Conservation (phyloP, 441 rosid species). For the Corymbia citriodora region DNA sequence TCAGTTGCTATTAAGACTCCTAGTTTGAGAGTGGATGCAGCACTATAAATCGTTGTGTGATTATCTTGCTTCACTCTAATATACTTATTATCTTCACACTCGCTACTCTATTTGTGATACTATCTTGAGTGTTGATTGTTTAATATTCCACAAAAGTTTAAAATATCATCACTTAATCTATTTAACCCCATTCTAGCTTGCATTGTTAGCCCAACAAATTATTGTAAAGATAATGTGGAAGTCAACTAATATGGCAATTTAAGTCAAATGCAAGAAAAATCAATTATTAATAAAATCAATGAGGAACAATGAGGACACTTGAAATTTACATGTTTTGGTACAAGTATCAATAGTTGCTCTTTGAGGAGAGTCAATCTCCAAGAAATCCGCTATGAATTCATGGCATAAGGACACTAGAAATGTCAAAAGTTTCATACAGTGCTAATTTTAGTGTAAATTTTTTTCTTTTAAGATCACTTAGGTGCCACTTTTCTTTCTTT, state of each 20-base stretch:
- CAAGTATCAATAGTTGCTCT: not conserved
- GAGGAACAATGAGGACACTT: not conserved
- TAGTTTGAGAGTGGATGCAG: accelerated
- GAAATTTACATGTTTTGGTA: not conserved
- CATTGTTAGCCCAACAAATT: not conserved
- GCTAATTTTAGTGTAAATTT: no score
- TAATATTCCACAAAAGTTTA: not conserved
- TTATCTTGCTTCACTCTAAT: not conserved
- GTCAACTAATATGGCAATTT: not conserved
- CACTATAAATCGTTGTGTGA: not conserved
- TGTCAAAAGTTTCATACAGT: accelerated
- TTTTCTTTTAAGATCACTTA: no score
- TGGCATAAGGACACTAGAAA: not conserved
- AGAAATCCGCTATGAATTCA: not conserved
- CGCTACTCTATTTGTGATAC: not conserved
- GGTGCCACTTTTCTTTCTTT: no score
- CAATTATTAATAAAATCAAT: not conserved
- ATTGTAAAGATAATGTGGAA: not conserved
- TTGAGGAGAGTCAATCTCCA: not conserved
- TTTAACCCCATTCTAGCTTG: not conserved
- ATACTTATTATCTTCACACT: not conserved
- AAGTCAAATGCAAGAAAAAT: not conserved
- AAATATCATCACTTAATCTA: no score
- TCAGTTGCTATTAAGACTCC: accelerated
- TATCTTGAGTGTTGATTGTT: not conserved